Percentiles rank a stretch among this genome's conserved stretches.
These are phyloP conservation scores for Lepidium aucheri DNA, from an alignment of 345 rosid genomes.

Conservation along the genomic window DNA sequence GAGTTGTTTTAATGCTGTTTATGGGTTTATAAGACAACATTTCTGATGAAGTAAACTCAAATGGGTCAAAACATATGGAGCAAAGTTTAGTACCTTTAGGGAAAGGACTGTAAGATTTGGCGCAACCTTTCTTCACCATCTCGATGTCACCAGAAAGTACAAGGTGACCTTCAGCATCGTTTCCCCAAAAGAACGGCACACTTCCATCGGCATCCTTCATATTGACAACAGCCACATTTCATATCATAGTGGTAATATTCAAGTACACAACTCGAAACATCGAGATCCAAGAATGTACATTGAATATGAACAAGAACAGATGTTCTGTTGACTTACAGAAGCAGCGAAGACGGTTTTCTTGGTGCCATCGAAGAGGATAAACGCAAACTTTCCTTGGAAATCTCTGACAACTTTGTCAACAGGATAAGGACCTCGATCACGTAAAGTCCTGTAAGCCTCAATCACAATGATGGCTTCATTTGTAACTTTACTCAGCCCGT, in stretches of 20 bases:
- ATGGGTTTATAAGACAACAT: not conserved
- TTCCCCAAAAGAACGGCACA: constrained; percentile 91
- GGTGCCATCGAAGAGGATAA: constrained; percentile 46
- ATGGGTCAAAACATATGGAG: not conserved
- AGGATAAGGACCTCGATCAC: constrained; percentile 82
- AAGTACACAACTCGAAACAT: not conserved
- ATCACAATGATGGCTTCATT: constrained; percentile 56
- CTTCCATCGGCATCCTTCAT: constrained; percentile 78
- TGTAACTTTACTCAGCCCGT: constrained; percentile 44
- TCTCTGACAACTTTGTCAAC: constrained; percentile 71
- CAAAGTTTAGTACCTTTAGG: constrained; percentile 60
- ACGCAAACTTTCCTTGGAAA: constrained; percentile 62
- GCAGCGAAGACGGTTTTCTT: constrained; percentile 47
- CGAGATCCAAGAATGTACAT: not conserved
- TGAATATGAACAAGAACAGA: not conserved
- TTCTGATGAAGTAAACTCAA: not conserved
- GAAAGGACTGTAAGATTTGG: constrained; percentile 57
- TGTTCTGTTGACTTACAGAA: constrained; percentile 25
- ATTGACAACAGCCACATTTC: not conserved
- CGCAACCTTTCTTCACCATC: constrained; percentile 44
- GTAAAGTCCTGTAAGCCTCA: constrained; percentile 49
- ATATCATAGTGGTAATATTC: not conserved
- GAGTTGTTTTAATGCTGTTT: not conserved
- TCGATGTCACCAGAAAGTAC: constrained; percentile 49
- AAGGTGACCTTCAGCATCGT: constrained; percentile 71